Base-by-base conservation (phyloP, 192 early-diverging fungal species). In the Linnemannia elongata region DNA sequence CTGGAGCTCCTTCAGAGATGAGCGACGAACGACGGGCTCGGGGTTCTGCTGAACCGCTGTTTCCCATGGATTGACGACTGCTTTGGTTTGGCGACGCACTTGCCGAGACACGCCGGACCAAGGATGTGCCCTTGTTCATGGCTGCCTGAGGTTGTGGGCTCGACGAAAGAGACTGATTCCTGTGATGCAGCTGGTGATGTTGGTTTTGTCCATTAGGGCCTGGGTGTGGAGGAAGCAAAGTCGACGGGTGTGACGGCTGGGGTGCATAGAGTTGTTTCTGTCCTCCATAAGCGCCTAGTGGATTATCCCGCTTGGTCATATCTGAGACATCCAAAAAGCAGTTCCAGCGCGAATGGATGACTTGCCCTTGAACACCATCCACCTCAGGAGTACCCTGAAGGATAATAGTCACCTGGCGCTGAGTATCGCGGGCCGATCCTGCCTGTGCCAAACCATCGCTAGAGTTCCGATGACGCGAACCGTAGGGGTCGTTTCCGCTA, bases 301-400 rank as follows among this genome's bases (percentile, higher is more conserved):
- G 39, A 42, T 63, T 80, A 24, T 88, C 86, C 24, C 77, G 80
- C 39, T 80, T 89, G 13, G 89, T 81, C 69, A 92, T 44, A 27
- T 89, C 87, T 38, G 88, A 87, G 1, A 93, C 87, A 83, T 93
- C 93, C 71, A 93, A 68, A 80, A 90, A 89, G 22, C 90, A 91
- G 72, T 93, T 93, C 93, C 93, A 93, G 74, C 89, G 87, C 0
- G 93, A 93, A 20, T 91, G 90, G 57, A 93, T 90, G n/a, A 80
- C 76, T 49, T 85, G 80, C 5, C 88, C 89, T 5, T 81, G 75
- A 44, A 89, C 78, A 3, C 91, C 90, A 71, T 93, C 80, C 12
- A 92, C 77, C 27, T 90, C 88, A 9, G 93, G 91, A 4, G 88
- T 75, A 1, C 93, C 93, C 22, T 87, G 85, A 10, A 90, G 89